phyloP scores from a whole-genome alignment of 2,329 filamentous ascomycete genomes.

The Fusarium succisae region DNA sequence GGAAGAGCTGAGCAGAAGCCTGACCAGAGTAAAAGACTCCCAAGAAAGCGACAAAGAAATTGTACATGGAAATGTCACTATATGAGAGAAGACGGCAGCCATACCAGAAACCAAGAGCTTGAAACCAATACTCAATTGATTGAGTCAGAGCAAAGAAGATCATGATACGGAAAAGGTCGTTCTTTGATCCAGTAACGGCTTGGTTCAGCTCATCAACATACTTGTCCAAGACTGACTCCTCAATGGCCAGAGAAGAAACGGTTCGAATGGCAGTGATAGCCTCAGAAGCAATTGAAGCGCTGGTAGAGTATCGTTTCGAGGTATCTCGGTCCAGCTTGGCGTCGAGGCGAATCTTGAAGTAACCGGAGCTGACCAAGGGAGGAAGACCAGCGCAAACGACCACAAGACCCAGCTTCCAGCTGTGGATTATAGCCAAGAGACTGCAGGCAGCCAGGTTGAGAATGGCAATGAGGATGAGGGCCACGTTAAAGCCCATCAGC shows the following conservation, averaged over 20 bases:
- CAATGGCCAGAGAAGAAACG: conserved; percentile 54
- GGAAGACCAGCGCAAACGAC: conserved; percentile 56
- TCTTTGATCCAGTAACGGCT: conserved; percentile 43
- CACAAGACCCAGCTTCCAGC: conserved; percentile 61
- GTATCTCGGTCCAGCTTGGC: conserved; percentile 50
- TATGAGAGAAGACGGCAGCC: conserved; percentile 50
- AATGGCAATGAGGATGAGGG: conserved; percentile 50
- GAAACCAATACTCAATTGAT: conserved; percentile 50
- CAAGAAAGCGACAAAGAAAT: conserved; percentile 61
- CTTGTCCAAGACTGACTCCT: conserved; percentile 46
- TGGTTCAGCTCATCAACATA: conserved; percentile 46
- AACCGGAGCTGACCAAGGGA: conserved; percentile 49
- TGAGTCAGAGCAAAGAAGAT: conserved; percentile 51
- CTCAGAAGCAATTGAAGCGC: conserved; percentile 56
- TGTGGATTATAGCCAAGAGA: conserved; percentile 55
- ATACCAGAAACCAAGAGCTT: conserved; percentile 55
- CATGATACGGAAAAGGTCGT: conserved; percentile 48
- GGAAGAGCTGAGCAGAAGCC: conserved; percentile 53
- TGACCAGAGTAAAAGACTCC: conserved; percentile 58
- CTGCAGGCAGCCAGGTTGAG: conserved; percentile 51
- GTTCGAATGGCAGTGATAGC: conserved; percentile 52
- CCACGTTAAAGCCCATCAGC: conserved; percentile 55
- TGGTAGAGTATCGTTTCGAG: conserved; percentile 48
- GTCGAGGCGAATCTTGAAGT: conserved; percentile 53
- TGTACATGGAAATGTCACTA: conserved; percentile 62